These are phyloP conservation scores for Ceratobasidium sp. DNA, from an alignment of 1,284 basidiomycete species.

Conservation along the genomic window DNA sequence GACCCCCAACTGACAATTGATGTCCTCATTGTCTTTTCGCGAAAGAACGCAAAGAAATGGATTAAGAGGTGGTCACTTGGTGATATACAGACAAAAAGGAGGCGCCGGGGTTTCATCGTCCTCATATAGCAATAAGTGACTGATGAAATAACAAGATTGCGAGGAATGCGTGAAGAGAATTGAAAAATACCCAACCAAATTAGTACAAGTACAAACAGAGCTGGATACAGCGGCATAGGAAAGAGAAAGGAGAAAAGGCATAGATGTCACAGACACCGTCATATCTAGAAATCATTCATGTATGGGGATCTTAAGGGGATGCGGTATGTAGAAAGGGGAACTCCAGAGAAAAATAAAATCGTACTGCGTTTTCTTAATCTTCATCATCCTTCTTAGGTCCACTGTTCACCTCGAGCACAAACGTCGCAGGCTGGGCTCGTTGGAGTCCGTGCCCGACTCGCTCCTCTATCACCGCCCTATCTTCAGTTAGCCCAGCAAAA, in stretches of 20 bases:
- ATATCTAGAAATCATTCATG: slow-evolving; percentile 21
- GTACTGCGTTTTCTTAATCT: background rate
- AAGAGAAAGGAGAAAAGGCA: background rate
- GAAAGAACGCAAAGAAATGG: background rate
- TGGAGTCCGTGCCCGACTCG: slow-evolving; percentile 24
- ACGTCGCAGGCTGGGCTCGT: slow-evolving; percentile 29
- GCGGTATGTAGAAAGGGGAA: background rate
- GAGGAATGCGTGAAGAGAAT: background rate
- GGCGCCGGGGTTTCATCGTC: slow-evolving; percentile 26
- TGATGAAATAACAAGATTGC: slow-evolving; percentile 12
- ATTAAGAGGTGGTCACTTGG: background rate
- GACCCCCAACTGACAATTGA: slow-evolving; percentile 50
- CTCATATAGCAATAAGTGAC: slow-evolving; percentile 32
- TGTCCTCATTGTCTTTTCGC: background rate
- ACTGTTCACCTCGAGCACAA: slow-evolving; percentile 31
- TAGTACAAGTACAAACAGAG: slow-evolving; percentile 1
- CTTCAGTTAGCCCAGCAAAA: slow-evolving; percentile 39
- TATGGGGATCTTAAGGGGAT: background rate
- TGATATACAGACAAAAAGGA: background rate
- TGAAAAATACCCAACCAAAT: background rate
- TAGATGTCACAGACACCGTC: slow-evolving; percentile 34
- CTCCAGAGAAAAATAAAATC: no score
- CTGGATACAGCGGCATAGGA: background rate
- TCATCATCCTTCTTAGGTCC: slow-evolving; percentile 34
- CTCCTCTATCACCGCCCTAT: slow-evolving; percentile 13